phyloP scores from a whole-genome alignment of 2,329 filamentous ascomycete genomes.

The Aspergillus pseudoglaucus region DNA sequence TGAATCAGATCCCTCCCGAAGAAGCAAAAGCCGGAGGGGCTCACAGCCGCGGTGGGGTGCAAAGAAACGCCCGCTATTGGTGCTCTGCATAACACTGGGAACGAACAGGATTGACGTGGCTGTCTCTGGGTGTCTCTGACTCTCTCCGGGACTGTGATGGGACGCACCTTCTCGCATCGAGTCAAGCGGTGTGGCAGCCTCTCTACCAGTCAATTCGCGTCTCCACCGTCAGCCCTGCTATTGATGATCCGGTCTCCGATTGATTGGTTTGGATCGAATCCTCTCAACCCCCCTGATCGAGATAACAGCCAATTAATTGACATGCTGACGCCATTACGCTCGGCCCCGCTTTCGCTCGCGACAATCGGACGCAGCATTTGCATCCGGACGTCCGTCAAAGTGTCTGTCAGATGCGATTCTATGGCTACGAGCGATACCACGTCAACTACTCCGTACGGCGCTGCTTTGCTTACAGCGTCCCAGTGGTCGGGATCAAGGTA shows the following conservation, averaged over 20 bases:
- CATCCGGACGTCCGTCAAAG: neutral
- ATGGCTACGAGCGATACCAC: neutral
- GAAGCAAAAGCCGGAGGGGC: too few relatives aligned
- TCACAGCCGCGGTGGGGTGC: too few relatives aligned
- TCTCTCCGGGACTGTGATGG: neutral
- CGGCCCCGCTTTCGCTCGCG: too few relatives aligned
- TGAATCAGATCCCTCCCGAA: too few relatives aligned
- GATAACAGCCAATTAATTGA: neutral
- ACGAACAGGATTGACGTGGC: neutral
- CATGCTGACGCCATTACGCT: neutral
- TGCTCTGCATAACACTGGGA: neutral
- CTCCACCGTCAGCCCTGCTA: neutral
- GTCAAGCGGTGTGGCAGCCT: neutral
- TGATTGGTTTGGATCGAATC: neutral
- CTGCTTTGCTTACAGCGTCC: too few relatives aligned
- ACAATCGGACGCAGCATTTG: too few relatives aligned
- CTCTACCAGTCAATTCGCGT: neutral
- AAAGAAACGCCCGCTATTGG: too few relatives aligned
- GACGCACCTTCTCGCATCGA: neutral
- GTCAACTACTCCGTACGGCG: neutral
- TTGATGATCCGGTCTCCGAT: neutral
- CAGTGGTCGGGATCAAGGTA: too few relatives aligned
- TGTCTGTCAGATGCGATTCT: neutral
- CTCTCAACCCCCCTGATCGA: neutral
- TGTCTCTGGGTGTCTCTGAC: too few relatives aligned